Percentiles rank a stretch among this genome's conserved stretches.
Conservation (phyloP, 495 filamentous ascomycete genomes). For the Collariella sp. region DNA sequence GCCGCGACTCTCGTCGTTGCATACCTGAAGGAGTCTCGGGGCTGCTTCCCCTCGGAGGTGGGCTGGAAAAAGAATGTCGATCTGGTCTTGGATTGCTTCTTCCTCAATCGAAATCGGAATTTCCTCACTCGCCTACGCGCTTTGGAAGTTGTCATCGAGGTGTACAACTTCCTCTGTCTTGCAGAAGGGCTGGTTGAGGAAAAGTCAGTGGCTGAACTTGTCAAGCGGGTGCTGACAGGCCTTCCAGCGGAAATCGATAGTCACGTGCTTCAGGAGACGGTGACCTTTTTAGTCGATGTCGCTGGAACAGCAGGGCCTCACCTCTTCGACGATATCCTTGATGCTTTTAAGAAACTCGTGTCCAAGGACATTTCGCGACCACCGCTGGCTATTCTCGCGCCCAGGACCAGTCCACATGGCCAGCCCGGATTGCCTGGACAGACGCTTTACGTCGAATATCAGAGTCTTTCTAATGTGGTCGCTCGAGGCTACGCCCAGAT, state of each 20-base stretch:
- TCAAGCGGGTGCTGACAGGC: slow-evolving; percentile 39
- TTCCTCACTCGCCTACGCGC: slow-evolving; percentile 60
- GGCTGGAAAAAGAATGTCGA: slow-evolving; percentile 58
- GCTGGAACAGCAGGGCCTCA: slow-evolving; percentile 38
- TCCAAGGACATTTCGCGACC: slow-evolving; percentile 32
- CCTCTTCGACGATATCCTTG: slow-evolving; percentile 46
- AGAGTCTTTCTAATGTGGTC: slow-evolving; percentile 48
- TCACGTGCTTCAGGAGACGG: slow-evolving; percentile 41
- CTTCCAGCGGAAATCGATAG: slow-evolving; percentile 49
- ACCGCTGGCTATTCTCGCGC: slow-evolving; percentile 26
- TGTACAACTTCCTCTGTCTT: slow-evolving; percentile 52
- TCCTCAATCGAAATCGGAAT: slow-evolving; percentile 53
- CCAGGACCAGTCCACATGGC: slow-evolving; percentile 10
- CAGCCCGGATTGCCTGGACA: slow-evolving; percentile 11
- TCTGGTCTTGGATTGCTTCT: slow-evolving; percentile 55
- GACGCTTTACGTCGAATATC: slow-evolving; percentile 20
- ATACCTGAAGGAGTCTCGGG: slow-evolving; percentile 50
- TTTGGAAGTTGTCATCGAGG: slow-evolving; percentile 58
- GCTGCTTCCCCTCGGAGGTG: slow-evolving; percentile 61
- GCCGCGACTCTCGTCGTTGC: slow-evolving; percentile 50
- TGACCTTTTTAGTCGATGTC: slow-evolving; percentile 43
- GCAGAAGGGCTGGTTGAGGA: slow-evolving; percentile 44
- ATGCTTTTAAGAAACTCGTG: slow-evolving; percentile 39
- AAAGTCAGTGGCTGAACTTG: slow-evolving; percentile 32
- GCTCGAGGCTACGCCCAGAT: slow-evolving; percentile 49